These are phyloP conservation scores for Cryptosporidium tyzzeri DNA, from an alignment of 169 alveolate species.

Conservation along the genomic window DNA sequence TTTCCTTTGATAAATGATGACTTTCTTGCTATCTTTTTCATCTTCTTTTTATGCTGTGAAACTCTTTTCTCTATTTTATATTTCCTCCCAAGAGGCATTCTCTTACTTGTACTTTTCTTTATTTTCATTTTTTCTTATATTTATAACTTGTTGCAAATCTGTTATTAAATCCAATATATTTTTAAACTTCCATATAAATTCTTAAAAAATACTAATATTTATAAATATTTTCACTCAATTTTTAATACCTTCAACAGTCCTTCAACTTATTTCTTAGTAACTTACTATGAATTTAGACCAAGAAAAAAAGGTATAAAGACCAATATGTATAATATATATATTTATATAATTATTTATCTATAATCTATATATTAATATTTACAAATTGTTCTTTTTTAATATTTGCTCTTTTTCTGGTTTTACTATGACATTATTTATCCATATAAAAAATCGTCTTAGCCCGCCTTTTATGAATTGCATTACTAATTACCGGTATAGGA, in stretches of 20 bases:
- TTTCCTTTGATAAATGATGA: conserved; percentile 67
- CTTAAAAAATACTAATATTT: neutral
- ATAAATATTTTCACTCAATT: neutral
- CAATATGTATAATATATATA: neutral
- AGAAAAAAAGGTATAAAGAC: neutral
- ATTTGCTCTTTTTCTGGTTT: conserved; percentile 24
- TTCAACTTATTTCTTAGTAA: neutral
- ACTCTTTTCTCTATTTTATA: conserved; percentile 87
- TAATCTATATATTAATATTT: neutral
- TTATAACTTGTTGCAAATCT: neutral
- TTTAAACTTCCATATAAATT: neutral
- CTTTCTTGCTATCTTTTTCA: conserved; percentile 87
- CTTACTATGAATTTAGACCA: neutral
- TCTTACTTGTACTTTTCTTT: conserved; percentile 79
- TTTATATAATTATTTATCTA: neutral
- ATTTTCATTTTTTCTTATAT: conserved; percentile 44
- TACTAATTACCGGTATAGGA: conserved; percentile 2
- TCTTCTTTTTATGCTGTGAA: conserved; percentile 85
- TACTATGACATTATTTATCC: conserved; percentile 54
- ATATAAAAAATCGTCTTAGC: conserved; percentile 40
- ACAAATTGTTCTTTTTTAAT: neutral
- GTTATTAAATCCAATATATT: neutral
- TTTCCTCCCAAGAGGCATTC: conserved; percentile 81
- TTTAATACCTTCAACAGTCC: neutral
- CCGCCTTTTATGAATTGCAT: conserved; percentile 30